Percentiles rank a stretch among this genome's conserved stretches.
Conservation (phyloP, 2,329 filamentous ascomycete species). For the Niveomyces coronatus region DNA sequence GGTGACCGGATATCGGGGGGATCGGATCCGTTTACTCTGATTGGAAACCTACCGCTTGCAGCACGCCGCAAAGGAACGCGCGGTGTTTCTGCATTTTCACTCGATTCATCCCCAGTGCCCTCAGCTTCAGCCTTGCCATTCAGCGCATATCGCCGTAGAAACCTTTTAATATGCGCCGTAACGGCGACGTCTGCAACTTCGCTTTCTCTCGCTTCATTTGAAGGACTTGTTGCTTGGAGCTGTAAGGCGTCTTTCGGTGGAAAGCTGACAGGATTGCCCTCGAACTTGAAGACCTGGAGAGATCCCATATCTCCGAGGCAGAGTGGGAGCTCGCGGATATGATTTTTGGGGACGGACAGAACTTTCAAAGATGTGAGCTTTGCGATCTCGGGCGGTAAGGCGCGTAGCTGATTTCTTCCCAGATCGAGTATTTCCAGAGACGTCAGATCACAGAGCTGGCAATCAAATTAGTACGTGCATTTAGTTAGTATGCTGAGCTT, state of each 20-base stretch:
- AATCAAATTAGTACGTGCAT: constrained; percentile 13
- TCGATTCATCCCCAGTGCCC: constrained; percentile 49
- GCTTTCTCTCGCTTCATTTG: constrained; percentile 47
- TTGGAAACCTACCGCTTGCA: constrained; percentile 55
- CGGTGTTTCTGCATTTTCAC: constrained; percentile 72
- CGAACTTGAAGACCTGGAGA: constrained; percentile 78
- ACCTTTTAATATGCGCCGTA: constrained; percentile 53
- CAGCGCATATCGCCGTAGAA: constrained; percentile 42
- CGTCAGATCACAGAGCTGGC: constrained; percentile 71
- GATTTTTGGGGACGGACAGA: constrained; percentile 76
- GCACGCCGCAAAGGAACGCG: constrained; percentile 55
- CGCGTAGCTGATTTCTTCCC: constrained; percentile 73
- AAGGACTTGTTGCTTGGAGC: constrained; percentile 42
- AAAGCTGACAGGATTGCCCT: constrained; percentile 76
- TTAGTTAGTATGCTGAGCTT: constrained; percentile 11
- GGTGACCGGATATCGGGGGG: constrained; percentile 59
- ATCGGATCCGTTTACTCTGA: constrained; percentile 66
- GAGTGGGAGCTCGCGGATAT: constrained; percentile 72
- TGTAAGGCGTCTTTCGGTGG: constrained; percentile 63
- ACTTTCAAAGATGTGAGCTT: constrained; percentile 81
- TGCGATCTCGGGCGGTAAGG: constrained; percentile 68
- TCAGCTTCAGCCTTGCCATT: constrained; percentile 44
- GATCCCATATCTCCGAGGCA: constrained; percentile 85
- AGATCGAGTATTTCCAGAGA: constrained; percentile 89
- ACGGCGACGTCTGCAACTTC: constrained; percentile 53